A percentile compares a stretch with the other conserved stretches of the same genome.
These are phyloP conservation scores for Plenodomus tracheiphilus DNA, from an alignment of 2,329 filamentous ascomycete species.

Conservation along the genomic window DNA sequence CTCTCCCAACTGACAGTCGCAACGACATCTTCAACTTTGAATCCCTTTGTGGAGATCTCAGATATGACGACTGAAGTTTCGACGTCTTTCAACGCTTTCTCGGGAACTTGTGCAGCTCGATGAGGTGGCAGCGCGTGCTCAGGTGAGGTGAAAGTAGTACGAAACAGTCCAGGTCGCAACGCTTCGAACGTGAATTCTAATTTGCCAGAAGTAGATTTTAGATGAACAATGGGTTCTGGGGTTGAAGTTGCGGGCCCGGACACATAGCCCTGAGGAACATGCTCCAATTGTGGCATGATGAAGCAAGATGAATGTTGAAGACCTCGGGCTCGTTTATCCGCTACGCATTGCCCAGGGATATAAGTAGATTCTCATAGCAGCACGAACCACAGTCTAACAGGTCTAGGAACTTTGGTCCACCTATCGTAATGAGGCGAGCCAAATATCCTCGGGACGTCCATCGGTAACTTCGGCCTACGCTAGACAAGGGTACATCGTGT, in stretches of 20 bases:
- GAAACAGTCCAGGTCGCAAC: constrained; percentile 65
- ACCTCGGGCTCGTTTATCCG: background rate
- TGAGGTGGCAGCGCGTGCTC: constrained; percentile 67
- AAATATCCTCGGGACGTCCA: background rate
- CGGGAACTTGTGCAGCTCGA: constrained; percentile 60
- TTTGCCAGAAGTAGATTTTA: constrained; percentile 49
- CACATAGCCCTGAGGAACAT: constrained; percentile 43
- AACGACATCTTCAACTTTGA: constrained; percentile 54
- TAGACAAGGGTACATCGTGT: background rate
- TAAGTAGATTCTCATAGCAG: background rate
- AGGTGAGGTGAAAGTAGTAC: constrained; percentile 67
- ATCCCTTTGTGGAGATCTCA: constrained; percentile 43
- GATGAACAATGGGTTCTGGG: constrained; percentile 38
- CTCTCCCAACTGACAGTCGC: constrained; percentile 63
- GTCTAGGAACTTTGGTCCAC: background rate
- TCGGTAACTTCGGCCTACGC: constrained; percentile 18
- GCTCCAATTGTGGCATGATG: constrained; percentile 56
- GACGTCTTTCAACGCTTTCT: constrained; percentile 37
- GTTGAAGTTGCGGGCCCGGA: constrained; percentile 24
- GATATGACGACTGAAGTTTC: constrained; percentile 40
- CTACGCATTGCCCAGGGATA: background rate
- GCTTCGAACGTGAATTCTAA: constrained; percentile 66
- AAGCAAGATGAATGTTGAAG: background rate
- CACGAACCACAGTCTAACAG: background rate
- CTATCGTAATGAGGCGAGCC: background rate